Evolutionary conservation across 2,329 filamentous ascomycete species (phyloP), one percentile per base, ranked within the genome.

Genomic region (Ophiostoma tasmaniense): DNA sequence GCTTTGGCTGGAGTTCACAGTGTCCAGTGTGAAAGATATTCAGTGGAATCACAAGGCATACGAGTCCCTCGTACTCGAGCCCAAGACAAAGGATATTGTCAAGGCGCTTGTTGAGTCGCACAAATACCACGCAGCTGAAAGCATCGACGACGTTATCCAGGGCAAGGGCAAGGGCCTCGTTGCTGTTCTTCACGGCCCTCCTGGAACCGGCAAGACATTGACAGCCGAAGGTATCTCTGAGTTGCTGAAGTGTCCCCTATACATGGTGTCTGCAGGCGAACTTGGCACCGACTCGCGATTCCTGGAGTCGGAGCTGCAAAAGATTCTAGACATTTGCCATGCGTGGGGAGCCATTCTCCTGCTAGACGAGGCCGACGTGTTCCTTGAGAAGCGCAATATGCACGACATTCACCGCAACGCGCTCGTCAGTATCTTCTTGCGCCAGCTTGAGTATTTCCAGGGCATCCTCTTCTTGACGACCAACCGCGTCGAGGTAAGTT

Each of bases 391-490:
- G 74, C 78, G 83, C 4, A 76, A 80, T 67, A 77, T 78, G 52
- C 77, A 78, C 52, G 80, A 85, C 71, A 78, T 85, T 17, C 76
- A 77, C 52, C 78, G 82, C 20, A 85, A 85, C 73, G 82, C 80
- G 65, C 76, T 85, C 3, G 80, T 83, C 67, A 91, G 89, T 76
- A 92, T 96, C 74, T 97, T 97, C 81, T 81, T 97, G 2, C 88
- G 92, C 0, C 83, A 94, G 69, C 82, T 97, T 0, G 93, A 97
- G 78, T 97, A 96, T 77, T 96, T 96, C 79, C 91, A 96, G 75
- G 93, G 93, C 2, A 96, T 96, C 67, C 78, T 96, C 4, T 96
- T 97, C 80, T 79, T 97, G 33, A 97, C 93, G 0, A 96, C 93
- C 2, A 96, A 96, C 76, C 87, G 92, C 1, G 91, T 96, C 0